Conservation (phyloP, 169 alveolate species). For the Plasmodium cynomolgi region DNA sequence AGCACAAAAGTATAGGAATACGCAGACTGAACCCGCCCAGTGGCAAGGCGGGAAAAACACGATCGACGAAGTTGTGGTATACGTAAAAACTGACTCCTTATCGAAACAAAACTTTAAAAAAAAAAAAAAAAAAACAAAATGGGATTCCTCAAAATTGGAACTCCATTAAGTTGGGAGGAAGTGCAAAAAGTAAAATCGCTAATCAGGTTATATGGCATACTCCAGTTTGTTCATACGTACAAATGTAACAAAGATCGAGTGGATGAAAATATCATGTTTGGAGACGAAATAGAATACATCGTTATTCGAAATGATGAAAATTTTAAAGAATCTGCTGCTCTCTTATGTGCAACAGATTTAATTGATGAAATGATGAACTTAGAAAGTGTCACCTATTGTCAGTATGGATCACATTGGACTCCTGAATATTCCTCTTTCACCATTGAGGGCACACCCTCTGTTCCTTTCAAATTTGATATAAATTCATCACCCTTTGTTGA, state of each 20-base stretch:
- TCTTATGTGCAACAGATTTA: conserved; percentile 78
- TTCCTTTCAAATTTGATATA: conserved; percentile 77
- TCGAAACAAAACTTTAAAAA: neutral
- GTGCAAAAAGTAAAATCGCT: conserved; percentile 46
- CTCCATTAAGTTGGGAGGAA: conserved; percentile 75
- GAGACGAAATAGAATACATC: conserved; percentile 81
- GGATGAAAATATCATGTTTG: conserved; percentile 78
- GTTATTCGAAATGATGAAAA: conserved; percentile 66
- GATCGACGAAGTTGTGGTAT: neutral
- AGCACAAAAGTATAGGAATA: neutral
- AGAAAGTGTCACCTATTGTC: conserved; percentile 60
- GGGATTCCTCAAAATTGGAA: conserved; percentile 73
- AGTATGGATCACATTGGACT: conserved; percentile 74
- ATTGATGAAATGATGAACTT: conserved; percentile 73
- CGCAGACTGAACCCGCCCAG: neutral
- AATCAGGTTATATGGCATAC: conserved; percentile 73
- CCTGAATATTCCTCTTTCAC: conserved; percentile 85
- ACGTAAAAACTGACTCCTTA: neutral
- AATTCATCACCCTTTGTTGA: conserved; percentile 68
- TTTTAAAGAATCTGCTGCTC: conserved; percentile 56
- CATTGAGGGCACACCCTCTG: conserved; percentile 82
- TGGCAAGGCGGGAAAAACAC: neutral
- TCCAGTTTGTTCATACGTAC: conserved; percentile 77
- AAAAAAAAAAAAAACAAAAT: neutral
- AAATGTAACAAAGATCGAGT: conserved; percentile 73